Evolutionary conservation across 441 rosid species (phyloP), one percentile per base, ranked within the genome.

Genomic region (Arabidopsis lyrata): DNA sequence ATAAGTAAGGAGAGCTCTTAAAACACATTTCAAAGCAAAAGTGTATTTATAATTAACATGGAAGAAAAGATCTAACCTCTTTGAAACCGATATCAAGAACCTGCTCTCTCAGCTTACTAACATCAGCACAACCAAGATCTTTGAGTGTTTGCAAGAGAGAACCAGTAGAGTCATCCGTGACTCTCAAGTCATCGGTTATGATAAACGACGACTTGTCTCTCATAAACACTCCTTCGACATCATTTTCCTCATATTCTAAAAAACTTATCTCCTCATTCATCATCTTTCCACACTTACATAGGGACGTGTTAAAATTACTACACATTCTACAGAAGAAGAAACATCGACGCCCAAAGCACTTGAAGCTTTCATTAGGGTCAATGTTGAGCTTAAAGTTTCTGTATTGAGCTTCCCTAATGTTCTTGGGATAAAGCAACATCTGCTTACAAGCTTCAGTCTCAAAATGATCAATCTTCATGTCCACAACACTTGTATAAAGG

Each of bases 401-500:
- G 39, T 52, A 57, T 5, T 9, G 29, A 5, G 0, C 2, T 4
- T 57, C 47, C 12, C 8, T 55, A 4, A 9, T 16, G 13, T 10
- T 69, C 52, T 16, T 56, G 4, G 73, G 73, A 14, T 54, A 29
- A 3, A 54, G 5, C 1, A 54, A 8, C 36, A 54, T 54, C 16
- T 54, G 10, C 35, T 54, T 54, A 54, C 59, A 54, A 7, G 59
- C 36, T 6, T 54, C 20, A 29, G 59, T 41, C 16, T 31, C 24
- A 34, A 57, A 36, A 69, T 41, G 1, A n/a, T 42, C 27, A 9
- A 27, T 16, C 2, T 11, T 2, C 29, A 69, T 45, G 16, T 45
- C 31, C 15, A 8, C 22, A 31, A 69, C 65, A 34, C 73, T 69
- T 57, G 2, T 35, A 18, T 69, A 57, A 10, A 69, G 39, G 24